Conservation (phyloP, 306 rosid genomes). For the Elaeagnus macrophylla region DNA sequence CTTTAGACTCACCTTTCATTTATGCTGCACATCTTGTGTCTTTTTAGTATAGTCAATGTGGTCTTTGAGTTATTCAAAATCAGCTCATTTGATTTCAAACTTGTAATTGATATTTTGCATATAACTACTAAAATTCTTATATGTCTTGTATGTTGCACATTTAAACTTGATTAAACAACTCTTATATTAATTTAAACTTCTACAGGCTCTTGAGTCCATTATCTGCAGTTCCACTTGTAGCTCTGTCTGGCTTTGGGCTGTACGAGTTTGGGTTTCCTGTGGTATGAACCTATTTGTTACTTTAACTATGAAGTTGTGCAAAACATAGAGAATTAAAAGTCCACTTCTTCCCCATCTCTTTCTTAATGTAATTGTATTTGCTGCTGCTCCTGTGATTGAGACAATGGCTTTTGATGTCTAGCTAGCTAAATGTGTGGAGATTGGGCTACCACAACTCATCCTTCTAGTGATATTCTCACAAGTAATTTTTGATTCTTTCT, state of each 20-base stretch:
- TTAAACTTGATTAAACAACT: slow-evolving; percentile 7
- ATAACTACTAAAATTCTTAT: too few species aligned
- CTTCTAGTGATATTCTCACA: slow-evolving; percentile 68
- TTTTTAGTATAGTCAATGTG: too few species aligned
- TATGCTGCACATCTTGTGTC: background rate
- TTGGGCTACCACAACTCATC: slow-evolving; percentile 81
- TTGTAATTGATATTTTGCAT: too few species aligned
- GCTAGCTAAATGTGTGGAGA: slow-evolving; percentile 87
- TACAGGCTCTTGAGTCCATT: slow-evolving; percentile 83
- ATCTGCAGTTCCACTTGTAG: slow-evolving; percentile 82
- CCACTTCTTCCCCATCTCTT: background rate
- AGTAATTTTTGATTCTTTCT: slow-evolving; percentile 32
- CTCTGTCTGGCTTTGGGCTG: slow-evolving; percentile 82
- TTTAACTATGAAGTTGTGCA: background rate
- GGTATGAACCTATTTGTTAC: slow-evolving; percentile 38
- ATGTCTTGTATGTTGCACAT: too few species aligned
- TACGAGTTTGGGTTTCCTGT: slow-evolving; percentile 78
- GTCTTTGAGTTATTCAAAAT: too few species aligned
- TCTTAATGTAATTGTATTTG: slow-evolving; percentile 7
- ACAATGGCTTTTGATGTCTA: slow-evolving; percentile 24
- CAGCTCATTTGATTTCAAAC: too few species aligned
- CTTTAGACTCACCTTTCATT: slow-evolving; percentile 1
- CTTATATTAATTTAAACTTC: slow-evolving; percentile 17
- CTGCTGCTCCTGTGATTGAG: slow-evolving; percentile 6
- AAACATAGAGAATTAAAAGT: background rate